These are phyloP conservation scores for Rosa rugosa DNA, from an alignment of 306 rosid species.

Conservation along the genomic window DNA sequence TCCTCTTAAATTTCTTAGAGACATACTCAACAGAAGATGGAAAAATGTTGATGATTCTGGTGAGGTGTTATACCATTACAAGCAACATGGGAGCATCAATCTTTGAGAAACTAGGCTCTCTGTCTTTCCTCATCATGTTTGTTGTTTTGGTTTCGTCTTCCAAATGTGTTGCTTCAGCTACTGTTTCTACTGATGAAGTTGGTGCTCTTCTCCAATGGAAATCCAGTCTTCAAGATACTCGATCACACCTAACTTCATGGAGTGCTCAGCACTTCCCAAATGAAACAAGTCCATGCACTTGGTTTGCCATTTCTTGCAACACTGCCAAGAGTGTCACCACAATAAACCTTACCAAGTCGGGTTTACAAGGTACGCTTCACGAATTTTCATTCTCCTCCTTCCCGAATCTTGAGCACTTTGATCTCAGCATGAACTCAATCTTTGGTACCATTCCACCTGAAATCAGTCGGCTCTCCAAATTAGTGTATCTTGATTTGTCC, in stretches of 20 bases:
- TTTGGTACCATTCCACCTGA: constrained; percentile 33
- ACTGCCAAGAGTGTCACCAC: constrained; percentile 20
- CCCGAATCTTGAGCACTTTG: constrained; percentile 25
- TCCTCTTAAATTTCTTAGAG: not conserved
- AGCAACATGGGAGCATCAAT: constrained; percentile 19
- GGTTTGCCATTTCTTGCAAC: constrained; percentile 37
- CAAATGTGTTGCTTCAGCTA: constrained; percentile 3
- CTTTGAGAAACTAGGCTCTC: not conserved
- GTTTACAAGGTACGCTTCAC: constrained; percentile 38
- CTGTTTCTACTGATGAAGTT: constrained; percentile 19
- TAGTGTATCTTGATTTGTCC: constrained; percentile 36
- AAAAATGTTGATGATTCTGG: too few species aligned
- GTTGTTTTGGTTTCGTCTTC: not conserved
- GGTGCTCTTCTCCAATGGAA: constrained; percentile 40
- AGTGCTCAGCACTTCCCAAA: not conserved
- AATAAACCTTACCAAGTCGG: constrained; percentile 23
- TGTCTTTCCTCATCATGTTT: not conserved
- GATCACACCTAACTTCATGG: not conserved
- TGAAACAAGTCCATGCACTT: constrained; percentile 25
- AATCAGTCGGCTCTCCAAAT: constrained; percentile 26
- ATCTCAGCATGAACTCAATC: constrained; percentile 31
- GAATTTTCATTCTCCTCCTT: constrained; percentile 30
- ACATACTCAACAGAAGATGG: too few species aligned
- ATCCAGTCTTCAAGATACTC: constrained; percentile 19
- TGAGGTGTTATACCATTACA: not conserved